Percentiles rank a stretch among this genome's conserved stretches.
phyloP scores from a whole-genome alignment of 1,284 basidiomycete species.

The Rhizopogon hawkerae region DNA sequence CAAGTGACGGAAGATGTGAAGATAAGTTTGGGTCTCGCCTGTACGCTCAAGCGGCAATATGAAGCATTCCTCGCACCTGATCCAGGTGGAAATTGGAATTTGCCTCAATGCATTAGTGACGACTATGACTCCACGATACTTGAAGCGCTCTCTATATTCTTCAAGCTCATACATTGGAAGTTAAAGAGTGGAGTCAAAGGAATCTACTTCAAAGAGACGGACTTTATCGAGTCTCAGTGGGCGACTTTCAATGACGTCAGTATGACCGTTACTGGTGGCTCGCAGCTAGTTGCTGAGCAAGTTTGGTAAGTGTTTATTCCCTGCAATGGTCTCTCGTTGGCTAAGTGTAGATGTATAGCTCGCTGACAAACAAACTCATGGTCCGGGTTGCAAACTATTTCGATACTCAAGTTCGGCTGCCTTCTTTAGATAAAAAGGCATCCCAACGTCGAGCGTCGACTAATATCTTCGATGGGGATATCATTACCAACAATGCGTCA shows the following conservation, averaged over 20 bases:
- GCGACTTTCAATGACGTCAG: conserved; percentile 92
- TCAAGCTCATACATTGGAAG: conserved; percentile 92
- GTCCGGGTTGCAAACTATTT: conserved; percentile 89
- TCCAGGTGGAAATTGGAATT: conserved; percentile 78
- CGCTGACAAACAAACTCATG: conserved; percentile 84
- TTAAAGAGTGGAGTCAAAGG: conserved; percentile 88
- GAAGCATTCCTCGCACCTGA: conserved; percentile 83
- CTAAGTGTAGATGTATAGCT: conserved; percentile 35
- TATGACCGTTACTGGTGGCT: conserved; percentile 82
- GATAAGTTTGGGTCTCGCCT: conserved; percentile 86
- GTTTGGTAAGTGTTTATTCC: conserved; percentile 57
- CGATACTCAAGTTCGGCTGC: conserved; percentile 85
- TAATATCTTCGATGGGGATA: conserved; percentile 20
- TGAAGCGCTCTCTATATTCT: conserved; percentile 85
- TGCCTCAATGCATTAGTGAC: conserved; percentile 80
- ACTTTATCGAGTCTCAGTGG: conserved; percentile 95
- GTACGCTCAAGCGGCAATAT: conserved; percentile 92
- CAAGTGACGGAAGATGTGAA: conserved; percentile 94
- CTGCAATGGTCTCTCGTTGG: background rate
- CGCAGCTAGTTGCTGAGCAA: conserved; percentile 88
- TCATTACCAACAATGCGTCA: conserved; percentile 17
- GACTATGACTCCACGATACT: conserved; percentile 89
- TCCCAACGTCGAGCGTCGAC: conserved; percentile 18
- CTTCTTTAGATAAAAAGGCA: conserved; percentile 27
- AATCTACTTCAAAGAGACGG: conserved; percentile 96